Conservation (phyloP, 2,329 filamentous ascomycete species). For the Fusarium anguioides region DNA sequence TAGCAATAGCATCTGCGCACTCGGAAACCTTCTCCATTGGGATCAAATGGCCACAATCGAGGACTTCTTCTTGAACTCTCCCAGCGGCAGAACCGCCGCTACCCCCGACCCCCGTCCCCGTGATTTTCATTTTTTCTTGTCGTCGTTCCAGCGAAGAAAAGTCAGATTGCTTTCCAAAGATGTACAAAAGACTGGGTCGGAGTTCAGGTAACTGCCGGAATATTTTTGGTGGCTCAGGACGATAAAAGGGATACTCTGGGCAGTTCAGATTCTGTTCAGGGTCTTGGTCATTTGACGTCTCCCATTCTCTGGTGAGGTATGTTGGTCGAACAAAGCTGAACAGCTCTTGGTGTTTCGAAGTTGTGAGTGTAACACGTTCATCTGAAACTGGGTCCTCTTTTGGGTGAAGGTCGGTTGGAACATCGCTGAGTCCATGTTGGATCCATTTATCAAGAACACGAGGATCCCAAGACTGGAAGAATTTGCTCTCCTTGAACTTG, state of each 20-base stretch:
- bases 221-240: not conserved
- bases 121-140: not conserved
- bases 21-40: conserved; percentile 1
- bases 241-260: not conserved
- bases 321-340: not conserved
- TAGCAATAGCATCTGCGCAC: not conserved
- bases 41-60: conserved; percentile 6
- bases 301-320: not conserved
- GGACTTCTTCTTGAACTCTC: not conserved
- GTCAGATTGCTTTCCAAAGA: not conserved
- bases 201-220: conserved; percentile 2
- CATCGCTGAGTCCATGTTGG: not conserved
- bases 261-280: not conserved
- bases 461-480: conserved; percentile 6
- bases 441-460: conserved; percentile 2
- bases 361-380: not conserved
- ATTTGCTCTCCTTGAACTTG: not conserved
- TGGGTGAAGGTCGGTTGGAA: not conserved
- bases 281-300: not conserved
- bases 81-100: not conserved
- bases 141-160: not conserved
- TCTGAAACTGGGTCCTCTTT: not conserved
- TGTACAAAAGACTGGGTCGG: not conserved
- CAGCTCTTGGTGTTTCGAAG: not conserved
- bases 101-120: not conserved